These are phyloP conservation scores for Trichosporon faecale DNA, from an alignment of 1,284 basidiomycete species.

Conservation along the genomic window DNA sequence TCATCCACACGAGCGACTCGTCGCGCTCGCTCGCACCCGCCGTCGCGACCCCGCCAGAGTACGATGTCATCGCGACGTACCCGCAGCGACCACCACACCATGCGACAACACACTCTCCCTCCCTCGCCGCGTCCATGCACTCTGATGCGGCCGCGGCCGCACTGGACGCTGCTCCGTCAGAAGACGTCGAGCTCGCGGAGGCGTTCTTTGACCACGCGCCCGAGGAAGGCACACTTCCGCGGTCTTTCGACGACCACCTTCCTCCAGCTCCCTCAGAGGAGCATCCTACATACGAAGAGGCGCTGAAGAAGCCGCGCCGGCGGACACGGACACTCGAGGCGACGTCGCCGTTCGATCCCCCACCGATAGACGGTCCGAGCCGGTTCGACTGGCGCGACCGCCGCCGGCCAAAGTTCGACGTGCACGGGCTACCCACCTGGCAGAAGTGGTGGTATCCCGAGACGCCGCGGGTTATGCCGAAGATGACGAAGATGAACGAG, in stretches of 20 bases:
- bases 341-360: background rate
- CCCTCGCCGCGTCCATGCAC: background rate
- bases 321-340: slow-evolving; percentile 6
- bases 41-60: slow-evolving; percentile 1
- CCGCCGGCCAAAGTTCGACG: slow-evolving; percentile 11
- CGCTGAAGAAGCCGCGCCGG: slow-evolving; percentile 16
- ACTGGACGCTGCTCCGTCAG: background rate
- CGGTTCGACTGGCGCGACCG: slow-evolving; percentile 42
- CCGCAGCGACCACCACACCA: background rate
- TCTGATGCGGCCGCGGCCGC: background rate
- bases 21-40: background rate
- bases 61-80: slow-evolving; percentile 1
- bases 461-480: slow-evolving; percentile 47
- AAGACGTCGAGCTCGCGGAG: slow-evolving; percentile 1
- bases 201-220: slow-evolving; percentile 4
- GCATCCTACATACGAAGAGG: slow-evolving; percentile 17
- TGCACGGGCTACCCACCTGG: slow-evolving; percentile 1
- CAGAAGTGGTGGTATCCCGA: slow-evolving; percentile 32
- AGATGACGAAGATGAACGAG: slow-evolving; percentile 41
- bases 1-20: slow-evolving; percentile 3
- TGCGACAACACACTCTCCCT: background rate
- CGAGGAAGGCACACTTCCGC: slow-evolving; percentile 2
- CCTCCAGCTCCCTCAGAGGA: background rate
- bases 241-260: background rate
- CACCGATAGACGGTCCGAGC: slow-evolving; percentile 31